A percentile compares a stretch with the other conserved stretches of the same genome.
Conservation (phyloP, 768 basidiomycete genomes). For the Podaxis sp. region DNA sequence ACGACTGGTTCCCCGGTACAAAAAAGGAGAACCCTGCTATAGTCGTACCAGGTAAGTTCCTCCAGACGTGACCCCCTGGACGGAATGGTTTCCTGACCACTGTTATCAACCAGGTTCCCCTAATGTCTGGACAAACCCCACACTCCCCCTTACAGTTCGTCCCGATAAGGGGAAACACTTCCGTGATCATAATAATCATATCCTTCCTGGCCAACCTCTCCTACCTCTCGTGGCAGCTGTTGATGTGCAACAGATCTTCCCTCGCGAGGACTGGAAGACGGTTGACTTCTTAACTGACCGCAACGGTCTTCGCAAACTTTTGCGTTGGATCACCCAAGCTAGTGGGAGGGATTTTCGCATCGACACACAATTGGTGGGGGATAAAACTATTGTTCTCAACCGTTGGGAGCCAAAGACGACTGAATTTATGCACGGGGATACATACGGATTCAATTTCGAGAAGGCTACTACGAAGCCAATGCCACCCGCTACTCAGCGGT, state of each 20-base stretch:
- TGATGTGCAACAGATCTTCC: slow-evolving; percentile 33
- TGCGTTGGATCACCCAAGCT: slow-evolving; percentile 45
- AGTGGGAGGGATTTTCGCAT: slow-evolving; percentile 58
- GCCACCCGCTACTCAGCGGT: slow-evolving; percentile 44
- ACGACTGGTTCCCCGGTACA: slow-evolving; percentile 43
- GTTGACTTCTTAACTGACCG: slow-evolving; percentile 60
- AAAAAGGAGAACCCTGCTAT: slow-evolving; percentile 43
- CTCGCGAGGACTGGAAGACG: slow-evolving; percentile 36
- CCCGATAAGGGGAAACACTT: slow-evolving; percentile 49
- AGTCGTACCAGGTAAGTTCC: slow-evolving; percentile 40
- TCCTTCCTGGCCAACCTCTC: slow-evolving; percentile 30
- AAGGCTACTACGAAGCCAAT: slow-evolving; percentile 46
- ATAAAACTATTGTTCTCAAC: slow-evolving; percentile 59
- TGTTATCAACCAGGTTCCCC: slow-evolving; percentile 47
- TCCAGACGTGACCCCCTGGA: not conserved
- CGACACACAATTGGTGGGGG: slow-evolving; percentile 61
- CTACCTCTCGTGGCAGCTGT: slow-evolving; percentile 63
- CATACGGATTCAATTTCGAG: slow-evolving; percentile 64
- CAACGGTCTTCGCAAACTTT: slow-evolving; percentile 61
- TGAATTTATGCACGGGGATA: slow-evolving; percentile 34
- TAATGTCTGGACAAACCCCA: slow-evolving; percentile 48
- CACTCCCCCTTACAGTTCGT: slow-evolving; percentile 48
- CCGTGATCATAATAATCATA: slow-evolving; percentile 57
- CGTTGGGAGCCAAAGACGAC: slow-evolving; percentile 46
- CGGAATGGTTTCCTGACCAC: not conserved